Evolutionary conservation across 2,329 filamentous ascomycete genomes (phyloP).

Genomic region (Microdochium bolleyi): DNA sequence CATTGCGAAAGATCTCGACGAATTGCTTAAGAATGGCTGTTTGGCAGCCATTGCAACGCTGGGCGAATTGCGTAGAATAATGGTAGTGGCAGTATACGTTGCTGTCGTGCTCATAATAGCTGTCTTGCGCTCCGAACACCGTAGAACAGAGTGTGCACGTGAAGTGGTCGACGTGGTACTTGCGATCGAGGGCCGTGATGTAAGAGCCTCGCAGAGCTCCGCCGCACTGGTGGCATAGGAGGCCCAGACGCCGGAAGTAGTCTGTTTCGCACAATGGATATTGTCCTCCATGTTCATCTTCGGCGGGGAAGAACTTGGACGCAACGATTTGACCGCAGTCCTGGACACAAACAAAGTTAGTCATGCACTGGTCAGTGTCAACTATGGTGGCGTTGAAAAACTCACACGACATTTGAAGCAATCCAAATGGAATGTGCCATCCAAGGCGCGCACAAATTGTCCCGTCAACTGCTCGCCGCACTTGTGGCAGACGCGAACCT

Average conservation of each 20-base stretch:
- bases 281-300: slow-evolving; percentile 81
- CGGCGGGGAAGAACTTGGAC: slow-evolving; percentile 97
- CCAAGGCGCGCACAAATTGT: slow-evolving; percentile 90
- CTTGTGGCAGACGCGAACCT: slow-evolving; percentile 69
- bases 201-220: slow-evolving; percentile 92
- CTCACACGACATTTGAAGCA: slow-evolving; percentile 95
- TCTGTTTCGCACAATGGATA: slow-evolving; percentile 97
- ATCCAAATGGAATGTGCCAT: slow-evolving; percentile 91
- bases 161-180: slow-evolving; percentile 99
- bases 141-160: slow-evolving; percentile 96
- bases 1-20: slow-evolving; percentile 96
- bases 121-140: slow-evolving; percentile 96
- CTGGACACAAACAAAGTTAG: slow-evolving; percentile 34
- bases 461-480: slow-evolving; percentile 83
- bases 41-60: slow-evolving; percentile 92
- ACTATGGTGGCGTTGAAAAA: slow-evolving; percentile 12
- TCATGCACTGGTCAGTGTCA: slow-evolving; percentile 3
- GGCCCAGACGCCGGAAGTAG: slow-evolving; percentile 86
- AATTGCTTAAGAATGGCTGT: slow-evolving; percentile 98
- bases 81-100: slow-evolving; percentile 98
- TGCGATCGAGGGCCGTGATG: slow-evolving; percentile 93
- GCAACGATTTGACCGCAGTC: slow-evolving; percentile 96
- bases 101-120: slow-evolving; percentile 96
- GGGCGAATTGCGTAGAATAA: slow-evolving; percentile 95
- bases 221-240: slow-evolving; percentile 87